Conservation (phyloP, 2,329 filamentous ascomycete species). For the Thielaviopsis populi region DNA sequence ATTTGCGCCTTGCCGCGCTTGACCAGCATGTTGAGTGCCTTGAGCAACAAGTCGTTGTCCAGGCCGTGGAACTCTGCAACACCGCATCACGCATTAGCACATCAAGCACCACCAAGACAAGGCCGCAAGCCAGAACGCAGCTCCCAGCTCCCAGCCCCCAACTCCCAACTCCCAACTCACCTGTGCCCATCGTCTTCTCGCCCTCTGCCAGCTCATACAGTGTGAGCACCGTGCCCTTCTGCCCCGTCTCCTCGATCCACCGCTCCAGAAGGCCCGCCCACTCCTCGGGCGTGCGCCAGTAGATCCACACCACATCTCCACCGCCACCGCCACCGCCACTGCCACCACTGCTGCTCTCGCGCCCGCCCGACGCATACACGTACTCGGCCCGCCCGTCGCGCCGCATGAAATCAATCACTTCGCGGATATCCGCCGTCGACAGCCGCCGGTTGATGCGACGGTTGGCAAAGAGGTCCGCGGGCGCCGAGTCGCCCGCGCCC, state of each 20-base stretch:
- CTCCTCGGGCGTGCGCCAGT: constrained; percentile 77
- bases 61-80: constrained; percentile 68
- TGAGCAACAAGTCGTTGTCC: constrained; percentile 65
- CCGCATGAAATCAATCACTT: constrained; percentile 45
- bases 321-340: constrained; percentile 24
- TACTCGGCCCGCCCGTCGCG: constrained; percentile 52
- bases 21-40: constrained; percentile 64
- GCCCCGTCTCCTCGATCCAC: constrained; percentile 78
- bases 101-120: no score
- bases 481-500: constrained; percentile 29
- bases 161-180: constrained; percentile 38
- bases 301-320: constrained; percentile 53
- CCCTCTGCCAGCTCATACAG: constrained; percentile 83
- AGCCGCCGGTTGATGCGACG: constrained; percentile 37
- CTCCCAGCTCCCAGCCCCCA: no score
- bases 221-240: constrained; percentile 79
- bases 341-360: constrained; percentile 22
- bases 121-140: no score
- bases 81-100: not conserved
- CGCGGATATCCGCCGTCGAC: constrained; percentile 35
- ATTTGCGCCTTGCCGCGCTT: constrained; percentile 87
- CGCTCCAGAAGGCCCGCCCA: constrained; percentile 67
- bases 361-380: constrained; percentile 25
- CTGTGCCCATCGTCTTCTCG: constrained; percentile 58
- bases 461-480: constrained; percentile 42